Conservation (phyloP, 164 flowering plant genomes). For the Nelumbo lutea region DNA sequence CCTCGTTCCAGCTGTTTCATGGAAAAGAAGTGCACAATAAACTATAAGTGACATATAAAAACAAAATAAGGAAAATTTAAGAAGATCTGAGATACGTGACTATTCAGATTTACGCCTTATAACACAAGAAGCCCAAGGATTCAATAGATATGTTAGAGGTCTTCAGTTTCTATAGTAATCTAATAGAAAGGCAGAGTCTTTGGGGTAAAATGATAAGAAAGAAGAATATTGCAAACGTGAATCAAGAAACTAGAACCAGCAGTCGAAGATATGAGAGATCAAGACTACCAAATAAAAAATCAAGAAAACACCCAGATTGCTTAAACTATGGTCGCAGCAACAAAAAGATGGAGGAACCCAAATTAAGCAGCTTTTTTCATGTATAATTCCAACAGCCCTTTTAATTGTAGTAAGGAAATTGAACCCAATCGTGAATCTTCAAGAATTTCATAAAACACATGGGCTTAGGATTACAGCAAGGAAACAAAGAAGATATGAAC, state of each 20-base stretch:
- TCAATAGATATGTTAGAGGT: background rate
- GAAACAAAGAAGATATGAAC: background rate
- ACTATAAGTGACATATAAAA: background rate
- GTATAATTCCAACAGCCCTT: background rate
- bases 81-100: background rate
- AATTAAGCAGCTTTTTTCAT: background rate
- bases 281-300: background rate
- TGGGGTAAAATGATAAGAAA: background rate
- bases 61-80: background rate
- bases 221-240: background rate
- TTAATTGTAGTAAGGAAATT: background rate
- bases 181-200: background rate
- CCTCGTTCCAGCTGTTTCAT: constrained; percentile 74
- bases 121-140: background rate
- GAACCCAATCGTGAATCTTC: background rate
- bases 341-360: background rate
- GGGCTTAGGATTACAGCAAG: background rate
- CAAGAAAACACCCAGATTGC: background rate
- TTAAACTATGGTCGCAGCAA: background rate
- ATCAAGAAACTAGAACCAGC: background rate
- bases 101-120: background rate
- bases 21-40: background rate
- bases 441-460: background rate
- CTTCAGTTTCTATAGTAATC: background rate
- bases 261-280: background rate